Percentiles rank a stretch among this genome's conserved stretches.
phyloP scores from a whole-genome alignment of 1,139 yeast species.

The Geotrichum reessii region DNA sequence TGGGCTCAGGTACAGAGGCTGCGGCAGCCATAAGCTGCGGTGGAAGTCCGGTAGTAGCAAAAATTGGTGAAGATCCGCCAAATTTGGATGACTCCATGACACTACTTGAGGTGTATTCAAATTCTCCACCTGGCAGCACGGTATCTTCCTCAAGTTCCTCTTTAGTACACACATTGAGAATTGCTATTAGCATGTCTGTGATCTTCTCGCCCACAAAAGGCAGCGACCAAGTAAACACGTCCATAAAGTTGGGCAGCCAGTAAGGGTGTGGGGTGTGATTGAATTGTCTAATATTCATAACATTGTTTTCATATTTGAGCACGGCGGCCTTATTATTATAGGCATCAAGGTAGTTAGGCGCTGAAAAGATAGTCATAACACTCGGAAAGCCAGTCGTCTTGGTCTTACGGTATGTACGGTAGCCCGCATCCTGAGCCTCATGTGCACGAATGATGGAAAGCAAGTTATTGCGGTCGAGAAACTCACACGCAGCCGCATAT shows the following conservation, averaged over 20 bases:
- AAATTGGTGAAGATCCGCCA: background rate
- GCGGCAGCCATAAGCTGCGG: background rate
- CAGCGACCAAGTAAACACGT: slow-evolving; percentile 93
- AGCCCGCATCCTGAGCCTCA: slow-evolving; percentile 97
- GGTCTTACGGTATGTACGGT: slow-evolving; percentile 86
- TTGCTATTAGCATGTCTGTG: slow-evolving; percentile 87
- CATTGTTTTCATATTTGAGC: slow-evolving; percentile 78
- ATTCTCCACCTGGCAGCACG: slow-evolving; percentile 21
- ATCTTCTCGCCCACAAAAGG: slow-evolving; percentile 97
- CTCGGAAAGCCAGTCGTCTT: slow-evolving; percentile 89
- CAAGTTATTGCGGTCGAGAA: slow-evolving; percentile 72
- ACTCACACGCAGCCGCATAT: slow-evolving; percentile 76
- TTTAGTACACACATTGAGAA: slow-evolving; percentile 88
- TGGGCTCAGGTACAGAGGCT: background rate
- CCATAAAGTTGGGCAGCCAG: slow-evolving; percentile 96
- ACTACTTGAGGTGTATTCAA: background rate
- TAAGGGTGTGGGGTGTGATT: slow-evolving; percentile 93
- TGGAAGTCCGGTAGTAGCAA: background rate
- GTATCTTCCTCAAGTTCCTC: slow-evolving; percentile 84
- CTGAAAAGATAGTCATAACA: slow-evolving; percentile 85
- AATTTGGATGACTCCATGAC: background rate
- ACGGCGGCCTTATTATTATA: slow-evolving; percentile 96
- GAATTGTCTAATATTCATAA: slow-evolving; percentile 93
- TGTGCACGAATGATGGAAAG: slow-evolving; percentile 88
- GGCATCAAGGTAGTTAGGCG: slow-evolving; percentile 90